phyloP scores from a whole-genome alignment of 2,329 filamentous ascomycete genomes.

The Aspergillus eucalypticola region DNA sequence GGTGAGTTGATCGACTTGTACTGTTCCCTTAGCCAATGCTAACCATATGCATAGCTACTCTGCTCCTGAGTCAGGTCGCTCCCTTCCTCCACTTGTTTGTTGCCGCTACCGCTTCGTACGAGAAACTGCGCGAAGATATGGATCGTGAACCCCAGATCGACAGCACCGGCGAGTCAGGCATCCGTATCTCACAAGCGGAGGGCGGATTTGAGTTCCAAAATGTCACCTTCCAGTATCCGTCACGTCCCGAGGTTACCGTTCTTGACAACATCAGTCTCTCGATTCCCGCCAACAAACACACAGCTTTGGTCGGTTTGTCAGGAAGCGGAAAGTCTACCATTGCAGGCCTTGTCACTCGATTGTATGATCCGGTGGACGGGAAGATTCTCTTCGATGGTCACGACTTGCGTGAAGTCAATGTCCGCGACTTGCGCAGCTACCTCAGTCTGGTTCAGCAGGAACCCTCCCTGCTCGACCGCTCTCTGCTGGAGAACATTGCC shows the following conservation, averaged over 20 bases:
- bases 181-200: slow-evolving; percentile 26
- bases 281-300: slow-evolving; percentile 45
- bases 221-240: slow-evolving; percentile 36
- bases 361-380: slow-evolving; percentile 58
- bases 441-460: slow-evolving; percentile 57
- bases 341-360: slow-evolving; percentile 69
- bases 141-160: slow-evolving; percentile 53
- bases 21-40: slow-evolving; percentile 5
- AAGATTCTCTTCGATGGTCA: slow-evolving; percentile 41
- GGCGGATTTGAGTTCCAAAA: slow-evolving; percentile 37
- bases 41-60: slow-evolving; percentile 30
- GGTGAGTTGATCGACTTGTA: slow-evolving; percentile 22
- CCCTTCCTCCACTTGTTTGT: slow-evolving; percentile 51
- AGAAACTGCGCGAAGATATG: slow-evolving; percentile 61
- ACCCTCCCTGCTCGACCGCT: slow-evolving; percentile 77
- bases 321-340: slow-evolving; percentile 76
- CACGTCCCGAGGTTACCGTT: slow-evolving; percentile 43
- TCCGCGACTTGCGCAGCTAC: slow-evolving; percentile 26
- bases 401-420: slow-evolving; percentile 37
- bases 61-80: slow-evolving; percentile 42
- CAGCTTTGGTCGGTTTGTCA: slow-evolving; percentile 71
- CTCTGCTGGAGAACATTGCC: slow-evolving; percentile 78
- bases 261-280: slow-evolving; percentile 36
- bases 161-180: slow-evolving; percentile 25
- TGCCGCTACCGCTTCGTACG: slow-evolving; percentile 55